Evolutionary conservation across 805 yeast species (phyloP), one percentile per base, ranked within the genome.

Genomic region (Ogataea saltuana): DNA sequence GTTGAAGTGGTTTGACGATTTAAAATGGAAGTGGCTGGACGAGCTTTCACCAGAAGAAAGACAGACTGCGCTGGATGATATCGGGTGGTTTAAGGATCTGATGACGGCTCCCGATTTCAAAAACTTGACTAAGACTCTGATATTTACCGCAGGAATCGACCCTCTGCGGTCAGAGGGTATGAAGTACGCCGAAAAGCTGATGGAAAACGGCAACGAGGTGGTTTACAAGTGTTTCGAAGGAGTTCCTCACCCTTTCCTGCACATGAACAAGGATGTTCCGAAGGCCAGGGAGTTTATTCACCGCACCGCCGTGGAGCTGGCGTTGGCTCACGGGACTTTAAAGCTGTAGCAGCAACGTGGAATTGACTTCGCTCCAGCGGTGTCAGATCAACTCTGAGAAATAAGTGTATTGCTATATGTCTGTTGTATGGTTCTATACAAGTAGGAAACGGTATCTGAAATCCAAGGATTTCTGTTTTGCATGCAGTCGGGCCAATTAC

Each of bases 171-270:
- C 59, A 36, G 67, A 61, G 44, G 67, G 67, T 17, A 59, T 60
- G 43, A 60, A 56, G 4, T 63, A 63, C 42, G 64, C 64, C 16
- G 46, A 51, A 12, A 59, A 56, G 36, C 40, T 63, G 44, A 33
- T 60, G 29, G 49, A 50, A 11, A 35, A 58, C 45, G 61, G 61
- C 13, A 56, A 56, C 37, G 63, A 60, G 22, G 60, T 58, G 4
- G 53, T 56, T 9, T 56, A 55, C 42, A 58, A 60, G 34, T 48
- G 65, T 22, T 60, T 55, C 37, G 59, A 58, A 4, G 68, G 68
- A 10, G 65, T 62, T 20, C 65, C 65, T 4, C 67, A 63, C 46
- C 64, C 65, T 2, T 63, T 61, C 45, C 57, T 61, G 60, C 66
- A 63, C 37, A 63, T 63, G 67, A 64, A 63, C 46, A 54, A 56